Percentiles rank a stretch among this genome's conserved stretches.
Evolutionary conservation across 2,329 filamentous ascomycete species (phyloP).

Genomic region (Zymoseptoria crescenta): DNA sequence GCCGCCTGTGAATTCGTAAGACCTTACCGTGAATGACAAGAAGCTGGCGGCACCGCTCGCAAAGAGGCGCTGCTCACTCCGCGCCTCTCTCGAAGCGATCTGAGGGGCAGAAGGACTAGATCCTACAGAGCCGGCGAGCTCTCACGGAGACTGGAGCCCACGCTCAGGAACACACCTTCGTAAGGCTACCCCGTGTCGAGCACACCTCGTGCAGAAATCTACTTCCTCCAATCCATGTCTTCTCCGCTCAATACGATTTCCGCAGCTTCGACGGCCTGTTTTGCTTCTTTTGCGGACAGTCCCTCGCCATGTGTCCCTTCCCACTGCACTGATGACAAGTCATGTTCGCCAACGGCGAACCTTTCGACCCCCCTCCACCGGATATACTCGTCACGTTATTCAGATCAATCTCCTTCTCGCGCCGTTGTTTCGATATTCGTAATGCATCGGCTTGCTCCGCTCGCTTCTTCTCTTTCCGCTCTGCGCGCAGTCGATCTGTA

Average conservation of each 20-base stretch:
- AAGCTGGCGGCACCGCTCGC: too few relatives aligned
- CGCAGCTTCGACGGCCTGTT: constrained; percentile 9
- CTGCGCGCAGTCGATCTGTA: constrained; percentile 35
- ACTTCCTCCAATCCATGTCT: neutral
- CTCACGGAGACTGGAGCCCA: too few relatives aligned
- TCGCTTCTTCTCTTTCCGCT: constrained; percentile 41
- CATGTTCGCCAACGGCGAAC: constrained; percentile 31
- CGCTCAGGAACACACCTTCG: neutral
- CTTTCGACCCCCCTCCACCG: constrained; percentile 7
- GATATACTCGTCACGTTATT: constrained; percentile 51
- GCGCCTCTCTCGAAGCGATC: neutral
- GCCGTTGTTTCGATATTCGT: constrained; percentile 51
- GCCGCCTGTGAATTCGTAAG: too few relatives aligned
- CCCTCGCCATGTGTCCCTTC: constrained; percentile 50
- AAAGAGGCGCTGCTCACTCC: too few relatives aligned
- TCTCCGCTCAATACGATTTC: constrained; percentile 2
- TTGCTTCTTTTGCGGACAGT: constrained; percentile 42
- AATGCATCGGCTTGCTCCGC: constrained; percentile 42
- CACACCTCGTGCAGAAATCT: neutral
- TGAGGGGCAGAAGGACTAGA: too few relatives aligned
- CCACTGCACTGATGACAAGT: constrained; percentile 56
- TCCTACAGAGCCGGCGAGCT: too few relatives aligned
- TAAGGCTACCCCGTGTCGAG: neutral
- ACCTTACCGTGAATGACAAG: too few relatives aligned
- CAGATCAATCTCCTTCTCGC: constrained; percentile 60